Conservation (phyloP, 345 rosid genomes). For the Rhodamnia rubescens region DNA sequence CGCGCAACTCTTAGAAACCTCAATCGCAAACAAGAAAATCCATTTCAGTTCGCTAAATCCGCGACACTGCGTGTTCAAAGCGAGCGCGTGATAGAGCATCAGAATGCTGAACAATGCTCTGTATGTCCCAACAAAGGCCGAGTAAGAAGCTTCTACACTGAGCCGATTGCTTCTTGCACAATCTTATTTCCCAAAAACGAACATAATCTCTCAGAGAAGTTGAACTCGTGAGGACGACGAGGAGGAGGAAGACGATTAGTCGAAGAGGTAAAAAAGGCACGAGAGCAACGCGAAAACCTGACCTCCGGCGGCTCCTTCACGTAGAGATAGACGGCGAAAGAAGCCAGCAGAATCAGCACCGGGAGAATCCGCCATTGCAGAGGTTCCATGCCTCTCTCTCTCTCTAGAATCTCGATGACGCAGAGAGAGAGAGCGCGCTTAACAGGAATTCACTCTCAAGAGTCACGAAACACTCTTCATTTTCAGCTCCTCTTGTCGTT, state of each 20-base stretch:
- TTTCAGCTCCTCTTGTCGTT: neutral
- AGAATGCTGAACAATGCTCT: neutral
- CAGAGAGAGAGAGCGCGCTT: neutral
- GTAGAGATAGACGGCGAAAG: conserved; percentile 26
- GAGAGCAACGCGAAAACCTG: neutral
- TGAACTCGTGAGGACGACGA: neutral
- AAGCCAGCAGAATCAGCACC: conserved; percentile 33
- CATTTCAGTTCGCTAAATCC: neutral
- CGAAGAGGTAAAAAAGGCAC: neutral
- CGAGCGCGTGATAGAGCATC: neutral
- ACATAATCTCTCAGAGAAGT: neutral
- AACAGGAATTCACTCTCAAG: neutral
- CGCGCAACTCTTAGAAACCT: neutral
- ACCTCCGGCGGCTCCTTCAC: conserved; percentile 42
- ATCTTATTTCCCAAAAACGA: neutral
- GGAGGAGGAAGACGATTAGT: neutral
- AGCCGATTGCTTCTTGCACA: neutral
- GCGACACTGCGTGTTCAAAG: neutral
- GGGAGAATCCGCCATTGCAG: conserved; percentile 51
- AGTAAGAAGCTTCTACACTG: neutral
- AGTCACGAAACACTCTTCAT: neutral
- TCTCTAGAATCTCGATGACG: neutral
- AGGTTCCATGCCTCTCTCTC: conserved; percentile 11
- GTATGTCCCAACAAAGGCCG: neutral
- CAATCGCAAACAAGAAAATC: neutral